Base-by-base conservation (phyloP, 2,329 filamentous ascomycete species). In the Parascedosporium putredinis region DNA sequence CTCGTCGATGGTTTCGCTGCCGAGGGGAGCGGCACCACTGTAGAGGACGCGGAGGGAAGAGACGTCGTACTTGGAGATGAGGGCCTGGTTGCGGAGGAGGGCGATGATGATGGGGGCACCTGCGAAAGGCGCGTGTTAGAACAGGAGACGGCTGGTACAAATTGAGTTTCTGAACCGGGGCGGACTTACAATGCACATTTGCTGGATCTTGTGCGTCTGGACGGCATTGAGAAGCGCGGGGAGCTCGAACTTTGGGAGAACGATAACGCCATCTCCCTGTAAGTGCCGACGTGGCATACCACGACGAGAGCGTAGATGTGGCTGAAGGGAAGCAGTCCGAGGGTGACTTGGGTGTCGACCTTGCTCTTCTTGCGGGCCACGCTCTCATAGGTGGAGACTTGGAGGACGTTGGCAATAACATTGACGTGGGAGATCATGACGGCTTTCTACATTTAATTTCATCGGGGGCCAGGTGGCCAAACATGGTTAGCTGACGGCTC, bases 351-450 rank as follows among this genome's bases (percentile, higher is more conserved):
- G 1, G 64, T 71, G 3, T 62, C 61, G 38, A 74, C 53, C 10
- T 60, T 61, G 4, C 61, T 57, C 27, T 60, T 56, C 54, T 65
- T 61, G 53, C 71, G 62, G n/a, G 62, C 50, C 49, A 67, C 56
- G 52, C 60, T 45, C 47, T 75, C 64, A 50, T 63, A 80, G 0
- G 72, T 60, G 5, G 59, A 60, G 50, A 82, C 72, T 61, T 89
- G 85, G 44, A 88, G 59, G 0, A 80, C 75, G 59, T 90, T 91
- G 48, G 86, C 78, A 45, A 91, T 90, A 40, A 90, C 82, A 55
- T 91, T 91, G 33, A 69, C 68, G 61, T 91, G 86, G 3, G 84
- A 86, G 52, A 91, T 86, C 81, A 87, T 88, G 49, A 90, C 86
- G 42, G 85, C 86, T 83, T 89, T 88, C 79, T 86, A 51, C 8